A percentile compares a stretch with the other conserved stretches of the same genome.
Evolutionary conservation across 2,329 filamentous ascomycete genomes (phyloP).

Genomic region (Falciphora oryzae): DNA sequence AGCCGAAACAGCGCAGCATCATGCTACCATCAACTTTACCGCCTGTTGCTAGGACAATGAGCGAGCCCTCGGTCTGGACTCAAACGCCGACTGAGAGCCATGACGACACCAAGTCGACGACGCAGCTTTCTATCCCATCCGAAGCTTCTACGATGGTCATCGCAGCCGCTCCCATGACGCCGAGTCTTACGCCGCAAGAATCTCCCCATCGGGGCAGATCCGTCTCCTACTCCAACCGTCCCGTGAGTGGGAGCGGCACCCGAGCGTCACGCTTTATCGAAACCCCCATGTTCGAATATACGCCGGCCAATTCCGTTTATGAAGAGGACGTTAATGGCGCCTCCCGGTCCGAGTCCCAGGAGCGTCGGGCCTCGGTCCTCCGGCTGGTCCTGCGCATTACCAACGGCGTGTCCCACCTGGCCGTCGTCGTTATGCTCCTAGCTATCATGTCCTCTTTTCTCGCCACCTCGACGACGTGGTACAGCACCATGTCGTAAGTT

Average conservation of each 20-base stretch:
- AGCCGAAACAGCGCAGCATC: no score
- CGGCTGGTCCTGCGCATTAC: constrained; percentile 12
- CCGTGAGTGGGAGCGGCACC: constrained; percentile 4
- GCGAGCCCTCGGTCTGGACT: no score
- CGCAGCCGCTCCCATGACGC: background rate
- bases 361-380: constrained; percentile 7
- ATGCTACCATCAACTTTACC: no score
- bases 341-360: constrained; percentile 10
- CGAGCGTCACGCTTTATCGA: constrained; percentile 21
- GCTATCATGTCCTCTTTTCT: constrained; percentile 16
- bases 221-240: background rate
- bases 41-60: no score
- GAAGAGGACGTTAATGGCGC: constrained; percentile 12
- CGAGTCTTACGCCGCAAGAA: background rate
- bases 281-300: constrained; percentile 21
- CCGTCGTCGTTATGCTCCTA: constrained; percentile 16
- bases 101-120: background rate
- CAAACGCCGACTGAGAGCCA: background rate
- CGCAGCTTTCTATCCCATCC: background rate
- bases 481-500: constrained; percentile 9
- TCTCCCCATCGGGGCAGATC: no score
- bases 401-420: constrained; percentile 16
- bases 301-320: constrained; percentile 21
- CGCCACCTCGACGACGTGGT: constrained; percentile 11
- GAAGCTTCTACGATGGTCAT: background rate